Conservation (phyloP, 176 grass and related monocot species). For the Oryza glumipatula region DNA sequence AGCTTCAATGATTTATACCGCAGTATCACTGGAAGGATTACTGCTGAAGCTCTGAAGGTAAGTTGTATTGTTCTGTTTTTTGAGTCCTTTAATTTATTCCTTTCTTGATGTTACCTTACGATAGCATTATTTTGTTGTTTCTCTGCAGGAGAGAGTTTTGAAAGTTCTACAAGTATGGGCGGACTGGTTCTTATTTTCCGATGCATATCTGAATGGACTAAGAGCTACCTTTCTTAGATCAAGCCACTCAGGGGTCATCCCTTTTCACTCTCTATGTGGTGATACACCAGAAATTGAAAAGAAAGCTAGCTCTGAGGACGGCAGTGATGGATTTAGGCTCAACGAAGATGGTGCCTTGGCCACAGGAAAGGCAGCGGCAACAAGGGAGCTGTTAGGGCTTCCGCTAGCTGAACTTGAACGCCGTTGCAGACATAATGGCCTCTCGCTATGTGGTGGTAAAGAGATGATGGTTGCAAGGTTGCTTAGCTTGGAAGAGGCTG, state of each 20-base stretch:
- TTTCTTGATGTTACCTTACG: conserved; percentile 32
- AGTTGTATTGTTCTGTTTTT: conserved; percentile 33
- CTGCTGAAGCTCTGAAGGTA: conserved; percentile 98
- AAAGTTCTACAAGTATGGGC: conserved; percentile 99
- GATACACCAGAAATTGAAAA: conserved; percentile 97
- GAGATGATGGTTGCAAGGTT: conserved; percentile 97
- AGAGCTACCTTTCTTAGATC: conserved; percentile 90
- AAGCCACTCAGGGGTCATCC: conserved; percentile 74
- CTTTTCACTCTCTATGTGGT: conserved; percentile 81
- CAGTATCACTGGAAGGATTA: conserved; percentile 92
- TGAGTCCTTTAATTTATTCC: conserved; percentile 18
- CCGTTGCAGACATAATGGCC: conserved; percentile 92
- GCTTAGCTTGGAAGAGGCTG: conserved; percentile 93
- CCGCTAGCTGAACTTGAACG: conserved; percentile 91
- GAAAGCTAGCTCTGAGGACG: conserved; percentile 59
- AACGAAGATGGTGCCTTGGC: conserved; percentile 91
- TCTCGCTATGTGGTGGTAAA: conserved; percentile 86
- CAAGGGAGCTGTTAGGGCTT: conserved; percentile 82
- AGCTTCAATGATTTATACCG: conserved; percentile 95
- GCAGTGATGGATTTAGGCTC: conserved; percentile 67
- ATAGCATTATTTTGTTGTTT: conserved; percentile 43
- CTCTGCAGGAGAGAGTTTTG: conserved; percentile 82
- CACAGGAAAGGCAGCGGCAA: conserved; percentile 75
- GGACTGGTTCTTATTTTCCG: conserved; percentile 99
- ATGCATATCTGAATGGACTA: conserved; percentile 92